A percentile compares a stretch with the other conserved stretches of the same genome.
Conservation (phyloP, 1,139 yeast genomes). For the Diutina ranongensis region DNA sequence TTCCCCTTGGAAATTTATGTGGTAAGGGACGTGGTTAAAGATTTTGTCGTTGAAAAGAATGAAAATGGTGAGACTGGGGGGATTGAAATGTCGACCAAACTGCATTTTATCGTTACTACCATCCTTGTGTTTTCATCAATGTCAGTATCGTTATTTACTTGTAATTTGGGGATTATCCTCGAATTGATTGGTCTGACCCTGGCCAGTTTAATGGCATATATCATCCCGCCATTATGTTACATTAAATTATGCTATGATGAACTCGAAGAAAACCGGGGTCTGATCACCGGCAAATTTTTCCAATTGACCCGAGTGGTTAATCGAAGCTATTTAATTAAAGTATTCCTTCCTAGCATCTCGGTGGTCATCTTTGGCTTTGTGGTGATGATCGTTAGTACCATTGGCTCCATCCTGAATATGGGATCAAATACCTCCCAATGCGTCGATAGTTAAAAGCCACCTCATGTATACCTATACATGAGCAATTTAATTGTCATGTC, state of each 20-base stretch:
- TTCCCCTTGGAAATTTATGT: constrained; percentile 87
- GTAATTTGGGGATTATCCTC: constrained; percentile 79
- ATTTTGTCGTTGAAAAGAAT: constrained; percentile 31
- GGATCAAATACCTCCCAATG: constrained; percentile 29
- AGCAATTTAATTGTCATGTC: neutral
- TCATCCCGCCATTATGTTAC: constrained; percentile 79
- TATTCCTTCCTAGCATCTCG: constrained; percentile 40
- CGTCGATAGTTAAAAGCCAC: constrained; percentile 27
- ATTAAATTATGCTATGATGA: constrained; percentile 48
- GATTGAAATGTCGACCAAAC: constrained; percentile 29
- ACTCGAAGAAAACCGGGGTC: constrained; percentile 17
- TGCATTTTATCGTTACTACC: constrained; percentile 61
- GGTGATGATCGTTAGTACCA: constrained; percentile 71
- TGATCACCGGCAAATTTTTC: no score
- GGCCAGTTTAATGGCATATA: constrained; percentile 87
- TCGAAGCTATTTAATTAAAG: constrained; percentile 17
- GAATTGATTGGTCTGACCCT: constrained; percentile 90
- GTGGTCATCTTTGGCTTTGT: constrained; percentile 63
- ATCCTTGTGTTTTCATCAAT: constrained; percentile 57
- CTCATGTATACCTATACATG: neutral
- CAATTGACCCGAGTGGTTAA: constrained; percentile 14
- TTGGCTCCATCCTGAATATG: constrained; percentile 48
- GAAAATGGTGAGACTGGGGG: constrained; percentile 19
- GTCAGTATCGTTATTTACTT: constrained; percentile 68
- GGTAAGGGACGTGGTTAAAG: constrained; percentile 72